Evolutionary conservation across 441 rosid genomes (phyloP).

Genomic region (Codiaeum variegatum): DNA sequence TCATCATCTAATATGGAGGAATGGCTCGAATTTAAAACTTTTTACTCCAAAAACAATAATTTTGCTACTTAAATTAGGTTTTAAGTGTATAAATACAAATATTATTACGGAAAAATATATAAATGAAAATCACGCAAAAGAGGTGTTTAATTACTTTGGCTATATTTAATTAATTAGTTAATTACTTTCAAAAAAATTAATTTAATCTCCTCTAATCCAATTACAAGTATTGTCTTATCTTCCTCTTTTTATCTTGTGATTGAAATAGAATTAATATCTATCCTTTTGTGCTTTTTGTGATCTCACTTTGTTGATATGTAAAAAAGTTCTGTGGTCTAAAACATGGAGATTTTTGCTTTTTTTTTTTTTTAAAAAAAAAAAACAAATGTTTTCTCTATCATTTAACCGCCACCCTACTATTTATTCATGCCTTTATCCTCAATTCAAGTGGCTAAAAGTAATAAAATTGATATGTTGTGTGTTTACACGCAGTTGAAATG

Average conservation of each 20-base stretch:
- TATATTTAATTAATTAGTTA: background rate
- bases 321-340: slow-evolving; percentile 2
- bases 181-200: no score
- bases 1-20: no score
- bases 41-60: no score
- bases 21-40: no score
- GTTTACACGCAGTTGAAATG: no score
- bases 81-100: no score
- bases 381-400: background rate
- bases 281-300: background rate
- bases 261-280: background rate
- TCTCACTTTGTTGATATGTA: background rate
- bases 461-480: no score
- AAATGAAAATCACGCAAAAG: slow-evolving; percentile 1
- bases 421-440: background rate
- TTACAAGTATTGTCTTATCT: background rate
- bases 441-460: no score
- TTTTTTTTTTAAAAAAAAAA: no score
- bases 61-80: no score
- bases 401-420: background rate
- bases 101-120: no score
- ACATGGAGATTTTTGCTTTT: background rate
- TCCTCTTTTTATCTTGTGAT: background rate
- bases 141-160: background rate
- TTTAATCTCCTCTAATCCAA: background rate